phyloP scores from a whole-genome alignment of 495 filamentous ascomycete species.

The Pyrenopolyporus hunteri region DNA sequence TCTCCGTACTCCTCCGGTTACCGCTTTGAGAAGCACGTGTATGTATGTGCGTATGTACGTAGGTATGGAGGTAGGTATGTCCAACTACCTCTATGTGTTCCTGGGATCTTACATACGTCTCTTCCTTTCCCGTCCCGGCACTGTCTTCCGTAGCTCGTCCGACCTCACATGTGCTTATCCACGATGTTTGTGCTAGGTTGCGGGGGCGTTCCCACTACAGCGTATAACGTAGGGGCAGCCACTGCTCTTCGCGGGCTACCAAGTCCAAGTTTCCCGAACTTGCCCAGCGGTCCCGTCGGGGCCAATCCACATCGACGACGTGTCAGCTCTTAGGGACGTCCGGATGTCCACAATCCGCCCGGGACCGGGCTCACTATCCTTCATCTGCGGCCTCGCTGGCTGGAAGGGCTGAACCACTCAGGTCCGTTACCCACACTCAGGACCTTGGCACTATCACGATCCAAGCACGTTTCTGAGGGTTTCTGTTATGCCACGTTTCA shows the following conservation, averaged over 20 bases:
- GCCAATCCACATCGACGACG: constrained; percentile 35
- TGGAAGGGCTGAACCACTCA: constrained; percentile 17
- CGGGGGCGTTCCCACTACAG: constrained; percentile 24
- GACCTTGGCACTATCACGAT: constrained; percentile 30
- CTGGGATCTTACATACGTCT: constrained; percentile 23
- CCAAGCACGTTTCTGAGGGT: constrained; percentile 33
- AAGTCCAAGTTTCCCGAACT: constrained; percentile 15
- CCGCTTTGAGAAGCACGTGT: constrained; percentile 21
- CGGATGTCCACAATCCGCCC: constrained; percentile 34
- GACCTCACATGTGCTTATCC: constrained; percentile 38
- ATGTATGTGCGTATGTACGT: constrained; percentile 21
- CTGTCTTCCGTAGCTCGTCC: constrained; percentile 31
- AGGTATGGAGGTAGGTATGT: constrained; percentile 2
- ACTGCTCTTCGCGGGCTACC: constrained; percentile 22
- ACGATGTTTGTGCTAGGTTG: constrained; percentile 28
- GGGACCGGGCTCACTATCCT: constrained; percentile 20
- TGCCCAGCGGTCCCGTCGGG: constrained; percentile 26
- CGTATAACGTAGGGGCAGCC: constrained; percentile 4
- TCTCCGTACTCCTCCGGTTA: constrained; percentile 15
- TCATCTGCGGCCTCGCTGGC: constrained; percentile 12
- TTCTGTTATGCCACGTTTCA: constrained; percentile 40
- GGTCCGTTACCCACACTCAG: constrained; percentile 17
- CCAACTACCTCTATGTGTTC: too few relatives aligned
- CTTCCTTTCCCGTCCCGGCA: constrained; percentile 32
- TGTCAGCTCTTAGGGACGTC: constrained; percentile 23